These are phyloP conservation scores for Achaetomiella virescens DNA, from an alignment of 495 filamentous ascomycete genomes.

Conservation along the genomic window DNA sequence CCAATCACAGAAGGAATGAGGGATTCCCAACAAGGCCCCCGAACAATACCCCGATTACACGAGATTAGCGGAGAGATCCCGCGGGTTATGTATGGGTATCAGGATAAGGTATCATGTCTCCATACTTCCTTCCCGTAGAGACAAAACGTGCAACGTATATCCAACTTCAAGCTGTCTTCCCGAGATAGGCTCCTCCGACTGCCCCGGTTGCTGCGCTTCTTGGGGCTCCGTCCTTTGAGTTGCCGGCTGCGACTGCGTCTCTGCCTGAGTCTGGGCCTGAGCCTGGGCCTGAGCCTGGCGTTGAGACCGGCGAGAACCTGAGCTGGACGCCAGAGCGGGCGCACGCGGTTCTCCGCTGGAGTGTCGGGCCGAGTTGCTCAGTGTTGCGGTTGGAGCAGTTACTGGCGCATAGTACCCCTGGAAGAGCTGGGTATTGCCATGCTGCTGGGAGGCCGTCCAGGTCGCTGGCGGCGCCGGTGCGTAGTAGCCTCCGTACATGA, in stretches of 20 bases:
- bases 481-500: conserved; percentile 15
- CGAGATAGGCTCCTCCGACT: neutral
- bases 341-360: neutral
- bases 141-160: too few relatives aligned
- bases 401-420: conserved; percentile 17
- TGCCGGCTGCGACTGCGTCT: too few relatives aligned
- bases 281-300: neutral
- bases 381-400: neutral
- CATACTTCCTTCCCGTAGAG: too few relatives aligned
- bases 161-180: neutral
- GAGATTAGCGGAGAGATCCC: too few relatives aligned
- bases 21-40: too few relatives aligned
- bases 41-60: too few relatives aligned
- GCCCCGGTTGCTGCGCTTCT: neutral
- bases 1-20: too few relatives aligned
- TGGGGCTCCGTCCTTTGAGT: neutral
- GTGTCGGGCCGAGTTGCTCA: neutral
- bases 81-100: too few relatives aligned
- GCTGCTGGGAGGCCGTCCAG: neutral
- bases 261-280: neutral
- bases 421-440: neutral
- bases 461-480: conserved; percentile 5
- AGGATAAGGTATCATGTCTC: too few relatives aligned
- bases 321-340: neutral
- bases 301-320: neutral